Base-by-base conservation (phyloP, 1,284 basidiomycete genomes). In the Kalmanozyma brasiliensis region DNA sequence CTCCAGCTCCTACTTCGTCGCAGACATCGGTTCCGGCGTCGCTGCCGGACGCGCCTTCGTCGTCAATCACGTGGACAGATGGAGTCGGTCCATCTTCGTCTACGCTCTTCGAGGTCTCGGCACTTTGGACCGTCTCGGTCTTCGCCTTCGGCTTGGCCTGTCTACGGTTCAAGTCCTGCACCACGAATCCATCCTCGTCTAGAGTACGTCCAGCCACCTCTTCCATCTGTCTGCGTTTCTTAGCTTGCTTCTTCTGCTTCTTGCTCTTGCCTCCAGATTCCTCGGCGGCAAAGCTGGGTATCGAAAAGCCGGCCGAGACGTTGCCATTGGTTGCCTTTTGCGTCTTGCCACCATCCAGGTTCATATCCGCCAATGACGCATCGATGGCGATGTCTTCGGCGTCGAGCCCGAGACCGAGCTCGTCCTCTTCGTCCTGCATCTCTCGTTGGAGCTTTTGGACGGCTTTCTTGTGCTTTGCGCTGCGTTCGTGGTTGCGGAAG, bases 401-500 rank as follows among this genome's bases (percentile, higher is more conserved):
- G 20, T 57, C 65, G n/a, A 60, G 40, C 4, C 59, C 67, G 2
- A 74, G 60, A 1, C 85, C 87, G 10, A 94, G 82, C 60, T 87
- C 87, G 71, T 89, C 87, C 60, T 92, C 87, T 74, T 97, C 93
- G 53, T 85, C 85, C 71, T 87, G 79, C 89, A 96, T 94, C 80
- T 91, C 86, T 56, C 84, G 84, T 80, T 87, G 87, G 52, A 95
- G 81, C 70, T 83, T 84, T 36, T 57, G 46, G 23, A 73, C 76
- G 5, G 75, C 76, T 45, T 91, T 93, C 81, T 92, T 84, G 82
- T 99, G 96, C 83, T 95, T 98, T 83, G 91, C 92, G 83, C 94
- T 97, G 72, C 93, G 86, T 82, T 98, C 96, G 73, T 98, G 96
- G 82, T 94, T 98, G 73, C 89, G 87, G 93, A 94, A 98, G 16